These are phyloP conservation scores for Saccharum spontaneum DNA, from an alignment of 176 grass and related monocot species.

Conservation along the genomic window DNA sequence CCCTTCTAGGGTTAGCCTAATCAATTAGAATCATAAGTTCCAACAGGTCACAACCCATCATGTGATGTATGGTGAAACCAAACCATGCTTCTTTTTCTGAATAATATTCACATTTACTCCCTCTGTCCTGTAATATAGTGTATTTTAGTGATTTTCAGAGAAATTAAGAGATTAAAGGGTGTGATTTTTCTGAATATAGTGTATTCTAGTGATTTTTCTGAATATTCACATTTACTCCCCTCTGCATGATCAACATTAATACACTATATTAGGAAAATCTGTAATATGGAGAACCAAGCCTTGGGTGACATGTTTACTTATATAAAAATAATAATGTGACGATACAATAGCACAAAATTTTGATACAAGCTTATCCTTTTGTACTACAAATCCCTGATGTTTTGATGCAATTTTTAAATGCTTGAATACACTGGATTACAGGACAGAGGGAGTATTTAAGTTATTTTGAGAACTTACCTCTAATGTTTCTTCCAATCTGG, in stretches of 20 bases:
- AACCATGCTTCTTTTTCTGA: slow-evolving; percentile 6
- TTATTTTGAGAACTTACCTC: slow-evolving; percentile 25
- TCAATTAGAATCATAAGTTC: too few relatives aligned
- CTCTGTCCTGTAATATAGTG: not conserved
- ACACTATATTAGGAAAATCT: too few relatives aligned
- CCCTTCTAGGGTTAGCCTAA: too few relatives aligned
- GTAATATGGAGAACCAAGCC: too few relatives aligned
- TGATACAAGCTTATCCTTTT: not conserved
- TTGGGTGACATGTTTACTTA: not conserved
- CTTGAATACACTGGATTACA: not conserved
- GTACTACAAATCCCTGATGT: not conserved
- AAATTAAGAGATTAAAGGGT: not conserved
- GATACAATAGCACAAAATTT: not conserved
- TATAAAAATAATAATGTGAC: not conserved
- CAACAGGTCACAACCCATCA: not conserved
- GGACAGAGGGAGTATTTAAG: not conserved
- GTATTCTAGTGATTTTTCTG: too few relatives aligned
- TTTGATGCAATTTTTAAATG: not conserved
- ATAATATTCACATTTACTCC: not conserved
- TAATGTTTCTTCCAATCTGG: slow-evolving; percentile 9
- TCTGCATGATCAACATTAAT: too few relatives aligned
- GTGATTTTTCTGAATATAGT: too few relatives aligned
- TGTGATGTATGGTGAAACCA: slow-evolving; percentile 1
- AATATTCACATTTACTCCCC: too few relatives aligned
- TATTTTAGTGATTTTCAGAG: not conserved